phyloP scores from a whole-genome alignment of 129 eudicot species.

The Flaveria robusta region DNA sequence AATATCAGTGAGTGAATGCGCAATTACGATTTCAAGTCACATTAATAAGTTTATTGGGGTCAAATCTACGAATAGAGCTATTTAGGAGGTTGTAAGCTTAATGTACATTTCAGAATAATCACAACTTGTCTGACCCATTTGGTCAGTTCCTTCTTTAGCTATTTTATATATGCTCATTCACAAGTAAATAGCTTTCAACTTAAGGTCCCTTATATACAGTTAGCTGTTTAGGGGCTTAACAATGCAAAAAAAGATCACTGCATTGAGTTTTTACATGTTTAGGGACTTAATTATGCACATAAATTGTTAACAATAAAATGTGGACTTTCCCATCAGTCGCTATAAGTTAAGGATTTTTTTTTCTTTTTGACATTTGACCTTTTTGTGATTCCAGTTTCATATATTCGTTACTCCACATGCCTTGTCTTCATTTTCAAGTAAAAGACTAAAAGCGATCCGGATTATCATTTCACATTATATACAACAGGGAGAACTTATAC shows the following conservation, averaged over 20 bases:
- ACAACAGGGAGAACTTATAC: neutral
- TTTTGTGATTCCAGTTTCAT: neutral
- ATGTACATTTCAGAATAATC: neutral
- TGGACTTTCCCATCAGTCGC: too few species aligned
- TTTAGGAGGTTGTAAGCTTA: neutral
- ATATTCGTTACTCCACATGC: neutral
- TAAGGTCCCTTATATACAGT: neutral
- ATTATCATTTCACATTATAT: neutral
- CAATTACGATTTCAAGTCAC: too few species aligned
- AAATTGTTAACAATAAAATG: too few species aligned
- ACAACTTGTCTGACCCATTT: neutral
- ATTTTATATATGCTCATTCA: too few species aligned
- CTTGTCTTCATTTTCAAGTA: neutral
- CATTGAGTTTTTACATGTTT: neutral
- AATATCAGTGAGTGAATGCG: too few species aligned
- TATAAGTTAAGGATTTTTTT: too few species aligned
- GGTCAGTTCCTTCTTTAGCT: neutral
- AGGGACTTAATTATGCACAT: too few species aligned
- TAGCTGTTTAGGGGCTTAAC: neutral
- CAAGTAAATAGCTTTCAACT: neutral
- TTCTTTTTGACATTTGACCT: neutral
- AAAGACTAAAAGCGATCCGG: neutral
- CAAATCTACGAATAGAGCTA: neutral
- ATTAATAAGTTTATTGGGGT: neutral
- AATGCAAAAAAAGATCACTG: neutral